Conservation (phyloP, 1,284 basidiomycete species). For the Fomitiporia mediterranea region DNA sequence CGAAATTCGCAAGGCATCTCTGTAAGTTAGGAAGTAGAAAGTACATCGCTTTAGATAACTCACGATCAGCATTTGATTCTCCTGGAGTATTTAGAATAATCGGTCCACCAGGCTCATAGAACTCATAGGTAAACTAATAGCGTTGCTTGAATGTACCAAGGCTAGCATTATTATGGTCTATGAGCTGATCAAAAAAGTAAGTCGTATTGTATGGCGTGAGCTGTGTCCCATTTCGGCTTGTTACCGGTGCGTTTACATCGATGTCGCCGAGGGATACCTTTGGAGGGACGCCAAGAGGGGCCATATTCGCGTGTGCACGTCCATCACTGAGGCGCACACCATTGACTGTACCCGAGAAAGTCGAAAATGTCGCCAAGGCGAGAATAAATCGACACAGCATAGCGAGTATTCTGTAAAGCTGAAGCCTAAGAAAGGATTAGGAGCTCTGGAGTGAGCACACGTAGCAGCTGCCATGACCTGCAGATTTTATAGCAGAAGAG, state of each 20-base stretch:
- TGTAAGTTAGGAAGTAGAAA: conserved; percentile 8
- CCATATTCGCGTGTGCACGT: conserved; percentile 36
- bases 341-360: no score
- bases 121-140: conserved; percentile 63
- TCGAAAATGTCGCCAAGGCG: no score
- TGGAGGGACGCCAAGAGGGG: conserved; percentile 34
- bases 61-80: conserved; percentile 41
- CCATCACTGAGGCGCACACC: no score
- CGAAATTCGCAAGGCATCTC: not conserved
- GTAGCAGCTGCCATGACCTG: no score
- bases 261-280: conserved; percentile 24
- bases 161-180: conserved; percentile 63
- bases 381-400: no score
- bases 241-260: conserved; percentile 34
- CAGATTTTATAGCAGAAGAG: no score
- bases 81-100: conserved; percentile 57
- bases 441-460: no score
- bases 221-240: conserved; percentile 37
- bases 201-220: conserved; percentile 39
- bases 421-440: no score
- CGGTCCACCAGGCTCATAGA: conserved; percentile 58
- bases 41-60: conserved; percentile 16
- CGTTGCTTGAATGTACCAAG: conserved; percentile 73
- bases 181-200: conserved; percentile 66
- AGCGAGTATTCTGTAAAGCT: no score